phyloP scores from a whole-genome alignment of 2,329 filamentous ascomycete genomes.

The Aspergillus pseudoviridinutans region DNA sequence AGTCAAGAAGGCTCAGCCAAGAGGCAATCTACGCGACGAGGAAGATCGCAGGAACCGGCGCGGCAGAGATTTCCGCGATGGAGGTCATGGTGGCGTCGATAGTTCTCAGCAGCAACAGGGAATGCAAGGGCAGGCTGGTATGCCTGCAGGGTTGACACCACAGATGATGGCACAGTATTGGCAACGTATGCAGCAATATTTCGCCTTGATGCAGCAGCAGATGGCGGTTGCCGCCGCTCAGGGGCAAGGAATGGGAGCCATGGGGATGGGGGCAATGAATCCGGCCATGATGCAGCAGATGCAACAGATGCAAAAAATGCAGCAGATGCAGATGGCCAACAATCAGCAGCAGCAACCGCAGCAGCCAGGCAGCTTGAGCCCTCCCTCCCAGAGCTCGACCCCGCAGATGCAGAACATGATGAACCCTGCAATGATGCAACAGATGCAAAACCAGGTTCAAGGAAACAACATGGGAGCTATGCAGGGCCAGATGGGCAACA shows the following conservation, averaged over 20 bases:
- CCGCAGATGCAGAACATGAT: constrained; percentile 56
- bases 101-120: constrained; percentile 45
- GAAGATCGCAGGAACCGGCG: constrained; percentile 60
- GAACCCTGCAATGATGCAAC: constrained; percentile 72
- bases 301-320: constrained; percentile 62
- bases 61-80: constrained; percentile 40
- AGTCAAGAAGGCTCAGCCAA: constrained; percentile 94
- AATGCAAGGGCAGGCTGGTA: constrained; percentile 38
- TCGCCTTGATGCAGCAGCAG: constrained; percentile 89
- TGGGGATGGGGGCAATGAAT: constrained; percentile 66
- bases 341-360: constrained; percentile 29
- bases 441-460: constrained; percentile 44
- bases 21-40: constrained; percentile 89
- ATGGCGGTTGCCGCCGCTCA: constrained; percentile 57
- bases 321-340: constrained; percentile 44
- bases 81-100: constrained; percentile 34
- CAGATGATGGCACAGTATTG: constrained; percentile 98
- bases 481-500: constrained; percentile 30
- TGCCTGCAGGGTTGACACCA: constrained; percentile 71
- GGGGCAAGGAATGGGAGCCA: constrained; percentile 39
- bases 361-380: constrained; percentile 30
- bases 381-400: constrained; percentile 40
- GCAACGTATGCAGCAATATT: constrained; percentile 97
- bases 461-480: constrained; percentile 27
- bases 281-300: constrained; percentile 71